Evolutionary conservation across 345 rosid species (phyloP), one percentile per base, ranked within the genome.

Genomic region (Gossypium anomalum): DNA sequence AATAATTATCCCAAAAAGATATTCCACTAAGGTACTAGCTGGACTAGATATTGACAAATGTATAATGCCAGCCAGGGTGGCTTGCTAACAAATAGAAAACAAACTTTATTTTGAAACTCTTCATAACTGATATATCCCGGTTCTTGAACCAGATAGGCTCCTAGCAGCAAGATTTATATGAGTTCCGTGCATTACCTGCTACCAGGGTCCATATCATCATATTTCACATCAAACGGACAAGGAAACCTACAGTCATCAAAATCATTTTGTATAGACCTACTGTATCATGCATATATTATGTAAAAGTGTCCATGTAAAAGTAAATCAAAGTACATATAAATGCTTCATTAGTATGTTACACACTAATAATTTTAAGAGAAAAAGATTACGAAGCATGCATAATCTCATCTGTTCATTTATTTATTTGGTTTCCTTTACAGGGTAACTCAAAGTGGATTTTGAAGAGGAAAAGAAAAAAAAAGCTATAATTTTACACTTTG

Each of bases 191-290:
- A 23, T 75, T 79, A 93, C 99, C 97, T 88, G 91, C 85, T 85
- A 70, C 88, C 81, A 17, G 79, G 85, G 76, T 89, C 89, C 14
- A 86, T 74, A 65, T 93, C 94, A 80, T 87, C 91, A 79, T 85
- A 83, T 69, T 87, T 94, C 57, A 89, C 91, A 83, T 89, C 97
- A 79, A 95, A 95, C 16, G 91, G 89, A 71, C 96, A 93, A 66
- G 86, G 88, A 68, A 84, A 91, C 67, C 91, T 98, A 23, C 83
- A 45, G 52, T 91, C 93, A 80, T 95, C 94, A 73, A 80, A 89
- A 79, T 89, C 98, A 67, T 90, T 97, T 23, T 56, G 91, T 71
- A 80, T 88, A 45, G 94, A 90, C 82, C 93, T 81, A 82, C 96
- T 89, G 49, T 29, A 29, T 29, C 3, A 29, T 29, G 34, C 34